Evolutionary conservation across 345 rosid species (phyloP), one percentile per base, ranked within the genome.

Genomic region (Populus pruinosa): DNA sequence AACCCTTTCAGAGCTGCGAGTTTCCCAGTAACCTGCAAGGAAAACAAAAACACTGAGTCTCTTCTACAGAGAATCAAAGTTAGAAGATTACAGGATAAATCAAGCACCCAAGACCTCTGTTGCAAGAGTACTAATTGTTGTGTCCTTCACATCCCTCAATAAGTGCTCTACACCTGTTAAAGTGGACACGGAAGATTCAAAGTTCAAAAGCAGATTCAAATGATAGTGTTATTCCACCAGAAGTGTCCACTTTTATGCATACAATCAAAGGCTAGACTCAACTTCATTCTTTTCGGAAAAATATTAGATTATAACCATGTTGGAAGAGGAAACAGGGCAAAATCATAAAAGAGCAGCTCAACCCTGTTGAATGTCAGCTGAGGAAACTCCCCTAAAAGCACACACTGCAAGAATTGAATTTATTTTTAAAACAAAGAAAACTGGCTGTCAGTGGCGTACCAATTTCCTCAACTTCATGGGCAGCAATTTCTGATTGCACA

Each of bases 401-500:
- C 59, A 10, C 23, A 53, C 20, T 2, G 23, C n/a, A 20, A 20
- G 8, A 21, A 35, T 59, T 38, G 36, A 77, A 44, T 77, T 21
- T 53, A 13, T 13, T 35, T 49, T 11, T 5, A 5, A 62, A 53
- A 41, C 39, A 61, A 35, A n/a, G 21, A 65, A 71, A 2, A 29
- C 8, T 25, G 25, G 16, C 18, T 64, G 65, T 14, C 67, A 69
- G 27, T 6, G 5, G 29, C 89, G 79, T 89, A 91, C 98, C 98
- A 61, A 92, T 94, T 87, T 92, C 96, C 90, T 94, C 93, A 39
- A 92, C 97, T 75, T 94, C 94, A 78, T 92, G 96, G 74, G 98
- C 92, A 64, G 91, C 91, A 80, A 92, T 92, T 84, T 94, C 96
- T 23, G 92, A 91, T 14, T 85, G 85, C 33, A 92, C 91, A 31